These are phyloP conservation scores for Monilinia vaccinii-corymbosi DNA, from an alignment of 2,329 filamentous ascomycete species.

Conservation along the genomic window DNA sequence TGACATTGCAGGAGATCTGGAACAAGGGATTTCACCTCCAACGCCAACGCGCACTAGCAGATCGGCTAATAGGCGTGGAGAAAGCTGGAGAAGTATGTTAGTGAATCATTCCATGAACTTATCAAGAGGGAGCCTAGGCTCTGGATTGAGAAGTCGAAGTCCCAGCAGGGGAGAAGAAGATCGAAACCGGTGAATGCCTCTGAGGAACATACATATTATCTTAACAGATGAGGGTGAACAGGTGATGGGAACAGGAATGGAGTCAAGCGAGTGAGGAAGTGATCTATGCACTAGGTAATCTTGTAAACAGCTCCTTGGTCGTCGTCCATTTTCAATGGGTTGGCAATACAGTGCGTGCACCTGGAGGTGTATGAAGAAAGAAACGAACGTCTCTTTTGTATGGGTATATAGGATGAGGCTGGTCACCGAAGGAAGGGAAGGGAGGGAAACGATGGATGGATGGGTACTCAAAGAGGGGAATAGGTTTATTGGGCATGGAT, in stretches of 20 bases:
- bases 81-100: constrained; percentile 6
- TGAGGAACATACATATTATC: neutral
- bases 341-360: neutral
- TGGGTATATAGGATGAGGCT: constrained; percentile 17
- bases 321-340: neutral
- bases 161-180: constrained; percentile 19
- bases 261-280: neutral
- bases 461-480: neutral
- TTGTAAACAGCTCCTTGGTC: constrained; percentile 2
- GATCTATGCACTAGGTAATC: constrained; percentile 10
- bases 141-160: constrained; percentile 17
- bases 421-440: neutral
- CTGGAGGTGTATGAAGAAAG: neutral
- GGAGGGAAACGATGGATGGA: neutral
- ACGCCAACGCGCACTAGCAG: constrained; percentile 8
- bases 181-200: constrained; percentile 20
- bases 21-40: constrained; percentile 20
- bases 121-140: constrained; percentile 20
- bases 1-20: constrained; percentile 19
- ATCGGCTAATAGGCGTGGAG: neutral
- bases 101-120: constrained; percentile 18
- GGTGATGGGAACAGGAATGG: neutral
- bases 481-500: constrained; percentile 20
- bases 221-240: neutral
- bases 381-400: constrained; percentile 10